These are phyloP conservation scores for Pichia nakasei DNA, from an alignment of 805 yeast genomes.

Conservation along the genomic window DNA sequence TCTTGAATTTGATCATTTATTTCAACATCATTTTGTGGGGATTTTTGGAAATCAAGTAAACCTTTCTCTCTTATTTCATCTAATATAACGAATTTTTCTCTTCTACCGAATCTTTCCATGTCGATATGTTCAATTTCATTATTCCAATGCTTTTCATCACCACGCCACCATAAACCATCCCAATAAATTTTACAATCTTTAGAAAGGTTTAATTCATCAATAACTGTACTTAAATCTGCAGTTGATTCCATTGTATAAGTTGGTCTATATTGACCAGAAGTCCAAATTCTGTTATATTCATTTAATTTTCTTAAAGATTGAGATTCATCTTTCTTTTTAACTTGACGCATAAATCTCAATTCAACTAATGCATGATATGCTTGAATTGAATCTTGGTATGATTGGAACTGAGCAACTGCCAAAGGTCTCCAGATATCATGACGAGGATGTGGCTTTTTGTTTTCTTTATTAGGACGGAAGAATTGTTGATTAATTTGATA, in stretches of 20 bases:
- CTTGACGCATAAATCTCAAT: constrained; percentile 67
- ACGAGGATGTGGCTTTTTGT: constrained; percentile 70
- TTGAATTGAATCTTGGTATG: constrained; percentile 55
- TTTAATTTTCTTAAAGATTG: constrained; percentile 62
- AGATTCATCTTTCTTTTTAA: constrained; percentile 48
- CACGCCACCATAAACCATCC: constrained; percentile 86
- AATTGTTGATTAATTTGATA: constrained; percentile 63
- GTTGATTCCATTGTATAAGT: constrained; percentile 86
- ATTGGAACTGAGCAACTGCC: constrained; percentile 67
- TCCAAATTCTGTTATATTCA: constrained; percentile 77
- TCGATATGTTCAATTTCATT: constrained; percentile 52
- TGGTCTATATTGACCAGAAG: constrained; percentile 80
- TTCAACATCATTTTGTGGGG: not conserved
- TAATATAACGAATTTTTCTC: constrained; percentile 59
- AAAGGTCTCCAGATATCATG: constrained; percentile 85
- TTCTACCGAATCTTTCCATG: constrained; percentile 47
- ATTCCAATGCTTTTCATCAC: constrained; percentile 70
- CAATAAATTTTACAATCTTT: constrained; percentile 48
- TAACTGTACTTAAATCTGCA: constrained; percentile 65
- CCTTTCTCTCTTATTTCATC: constrained; percentile 43
- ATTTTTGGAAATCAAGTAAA: constrained; percentile 15
- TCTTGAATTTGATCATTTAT: not conserved
- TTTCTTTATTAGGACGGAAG: constrained; percentile 82
- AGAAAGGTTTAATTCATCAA: constrained; percentile 48
- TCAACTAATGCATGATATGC: constrained; percentile 69